Base-by-base conservation (phyloP, 768 basidiomycete genomes). In the Coprinopsis marcescibilis region DNA sequence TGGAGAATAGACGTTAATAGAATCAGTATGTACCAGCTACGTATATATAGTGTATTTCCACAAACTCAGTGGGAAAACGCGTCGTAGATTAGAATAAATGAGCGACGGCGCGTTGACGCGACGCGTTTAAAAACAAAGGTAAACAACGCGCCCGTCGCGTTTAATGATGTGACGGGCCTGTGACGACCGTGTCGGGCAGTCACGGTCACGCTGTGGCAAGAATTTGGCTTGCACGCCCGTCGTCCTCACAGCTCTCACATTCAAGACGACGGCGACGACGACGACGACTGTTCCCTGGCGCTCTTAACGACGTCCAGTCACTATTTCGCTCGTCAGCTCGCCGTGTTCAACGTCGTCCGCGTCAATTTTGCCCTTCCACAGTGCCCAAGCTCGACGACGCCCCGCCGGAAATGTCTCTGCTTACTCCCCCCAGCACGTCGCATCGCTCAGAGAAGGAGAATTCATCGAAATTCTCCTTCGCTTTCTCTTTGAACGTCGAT, bases 381-480 rank as follows among this genome's bases (percentile, higher is more conserved):
- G 36, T 53, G 39, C 14, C 26, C 54, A 34, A 46, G 51, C 37
- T 36, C 37, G 15, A 33, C 26, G 17, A 30, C 38, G 27, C 32
- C 41, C 20, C 37, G 32, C 20, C 41, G 38, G 52, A 45, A 57
- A 80, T 78, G 69, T 60, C 62, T 50, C 73, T 85, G 20, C 72
- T 71, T 4, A 84, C 83, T 0, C 84, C 84, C 10, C 83, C 83
- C 3, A 65, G 65, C 45, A 75, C 82, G 3, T 68, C 74, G 4
- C 81, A 80, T 47, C 63, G 73, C 43, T 54, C 51, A 23, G 59
- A 59, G 50, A 69, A 66, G 51, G 75, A 81, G 59, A 81, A 79
- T 59, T 79, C 79, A 55, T 61, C 67, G 32, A 54, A 67, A 29
- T 61, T 63, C 37, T 60, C 64, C 12, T 43, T 48, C n/a, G 1